Base-by-base conservation (phyloP, 768 basidiomycete species). In the Suillus hirtellus region DNA sequence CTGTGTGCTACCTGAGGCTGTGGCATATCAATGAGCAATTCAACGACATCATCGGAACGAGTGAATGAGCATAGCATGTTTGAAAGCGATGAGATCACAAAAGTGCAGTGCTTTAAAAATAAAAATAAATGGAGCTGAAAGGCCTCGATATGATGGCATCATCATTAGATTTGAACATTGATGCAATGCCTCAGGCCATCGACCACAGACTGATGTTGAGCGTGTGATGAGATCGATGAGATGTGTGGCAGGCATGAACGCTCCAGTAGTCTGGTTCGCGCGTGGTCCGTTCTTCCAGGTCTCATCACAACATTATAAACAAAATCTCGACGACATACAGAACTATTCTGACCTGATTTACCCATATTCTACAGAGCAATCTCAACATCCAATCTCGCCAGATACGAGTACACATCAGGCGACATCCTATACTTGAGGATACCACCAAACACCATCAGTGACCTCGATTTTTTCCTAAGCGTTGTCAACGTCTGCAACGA, bases 391-490 rank as follows among this genome's bases (percentile, higher is more conserved):
- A 93, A 71, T 63, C 92, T 81, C 14, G 92, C 91, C 61, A 96
- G 80, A 74, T 95, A 93, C 38, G 89, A 89, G 77, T 96, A 95
- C 64, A 95, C 89, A 72, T 96, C 93, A 24, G 90, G 87, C 38
- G 90, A 90, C 87, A 97, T 89, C 64, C 94, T 85, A 74, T 95
- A 96, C 69, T 92, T 90, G 61, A 96, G 78, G 65, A 93, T 89
- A 31, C 91, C 90, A 37, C 91, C 93, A 76, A 94, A 97, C 62
- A 93, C 84, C 84, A 95, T 93, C 62, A 96, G 72, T 7, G 92
- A 89, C 61, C 94, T 81, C 61, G 93, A 92, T 75, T 94, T 95
- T 72, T 85, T 90, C 65, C 92, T 81, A 34, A 95, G 76, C 19
- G 84, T 78, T 0, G 80, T 78, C 66, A 95, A 78, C 0, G 88